Base-by-base conservation (phyloP, 306 rosid species). In the Pyrus pyrifolia region DNA sequence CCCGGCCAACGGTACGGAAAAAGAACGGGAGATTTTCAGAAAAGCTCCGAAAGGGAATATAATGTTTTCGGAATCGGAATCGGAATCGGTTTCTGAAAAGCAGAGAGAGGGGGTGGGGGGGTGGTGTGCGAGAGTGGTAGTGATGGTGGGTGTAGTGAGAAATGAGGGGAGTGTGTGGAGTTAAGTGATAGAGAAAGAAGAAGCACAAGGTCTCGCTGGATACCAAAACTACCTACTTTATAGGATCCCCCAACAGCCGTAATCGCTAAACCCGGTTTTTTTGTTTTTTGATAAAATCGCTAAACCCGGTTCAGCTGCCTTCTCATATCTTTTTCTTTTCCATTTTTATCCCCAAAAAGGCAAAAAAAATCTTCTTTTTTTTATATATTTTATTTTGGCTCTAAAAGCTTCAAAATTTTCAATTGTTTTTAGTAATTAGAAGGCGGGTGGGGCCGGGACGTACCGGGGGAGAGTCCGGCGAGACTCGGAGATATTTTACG, bases 191-290 rank as follows among this genome's bases (percentile, higher is more conserved):
- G 67, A 58, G 67, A 23, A 66, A 74, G 53, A 13, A 62, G 80
- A 57, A 59, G 62, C 79, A 79, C 74, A 31, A 60, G 2, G 55
- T 67, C 57, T 55, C 45, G 66, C 57, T 35, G 72, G 80, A 55
- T 52, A 68, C 49, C 70, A 71, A 72, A 40, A 66, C 86, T 53
- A 67, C 79, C 89, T 61, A 51, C 73, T 93, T 84, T 89, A 89
- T 88, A 92, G 97, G 88, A 83, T 84, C 75, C 79, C 74, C 83
- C 75, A 84, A 81, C 80, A 30, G 82, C 84, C 87, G 84, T 57
- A 77, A 74, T 79, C 78, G 53, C 25, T 55, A 79, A 87, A 79
- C 65, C 59, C 35, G 79, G 84, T 79, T 83, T 76, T 49, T 49
- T 11, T 8, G 4, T 7, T 11, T 44, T 7, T 33, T 5, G 38